Conservation (phyloP, 176 grass and related monocot genomes). For the Zizania latifolia region DNA sequence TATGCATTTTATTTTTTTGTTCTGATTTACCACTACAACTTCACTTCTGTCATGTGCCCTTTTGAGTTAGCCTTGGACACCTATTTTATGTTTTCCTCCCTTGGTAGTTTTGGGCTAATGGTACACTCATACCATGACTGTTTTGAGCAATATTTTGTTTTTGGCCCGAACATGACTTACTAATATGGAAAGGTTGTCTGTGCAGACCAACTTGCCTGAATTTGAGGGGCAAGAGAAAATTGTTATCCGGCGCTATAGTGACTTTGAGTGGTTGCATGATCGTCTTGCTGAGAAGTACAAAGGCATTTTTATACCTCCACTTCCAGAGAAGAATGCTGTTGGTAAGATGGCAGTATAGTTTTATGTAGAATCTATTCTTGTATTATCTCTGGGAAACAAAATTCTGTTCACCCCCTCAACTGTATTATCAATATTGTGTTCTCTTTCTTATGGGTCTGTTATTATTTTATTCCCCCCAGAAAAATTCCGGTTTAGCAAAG, state of each 20-base stretch:
- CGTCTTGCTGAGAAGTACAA: conserved; percentile 89
- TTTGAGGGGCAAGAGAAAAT: conserved; percentile 92
- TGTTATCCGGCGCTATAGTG: conserved; percentile 96
- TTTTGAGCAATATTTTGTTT: conserved; percentile 1
- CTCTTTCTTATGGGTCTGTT: neutral
- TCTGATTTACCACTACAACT: too few relatives aligned
- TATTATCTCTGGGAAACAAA: neutral
- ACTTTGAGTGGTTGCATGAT: conserved; percentile 96
- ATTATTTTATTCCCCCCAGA: conserved; percentile 45
- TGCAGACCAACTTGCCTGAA: conserved; percentile 89
- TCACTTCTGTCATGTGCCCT: too few relatives aligned
- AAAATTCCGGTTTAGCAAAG: conserved; percentile 92
- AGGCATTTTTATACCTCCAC: conserved; percentile 87
- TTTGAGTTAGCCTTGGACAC: too few relatives aligned
- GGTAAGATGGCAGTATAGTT: conserved; percentile 50
- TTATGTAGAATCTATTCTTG: neutral
- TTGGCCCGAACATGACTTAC: conserved; percentile 7
- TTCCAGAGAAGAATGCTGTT: conserved; percentile 98
- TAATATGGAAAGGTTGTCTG: conserved; percentile 20
- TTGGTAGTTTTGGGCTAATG: neutral
- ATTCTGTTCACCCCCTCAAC: neutral
- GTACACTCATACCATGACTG: neutral
- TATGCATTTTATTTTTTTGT: too few relatives aligned
- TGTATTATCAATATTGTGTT: neutral
- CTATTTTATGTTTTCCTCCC: neutral